phyloP scores from a whole-genome alignment of 495 filamentous ascomycete species.

The Penicillium psychrofluorescens region DNA sequence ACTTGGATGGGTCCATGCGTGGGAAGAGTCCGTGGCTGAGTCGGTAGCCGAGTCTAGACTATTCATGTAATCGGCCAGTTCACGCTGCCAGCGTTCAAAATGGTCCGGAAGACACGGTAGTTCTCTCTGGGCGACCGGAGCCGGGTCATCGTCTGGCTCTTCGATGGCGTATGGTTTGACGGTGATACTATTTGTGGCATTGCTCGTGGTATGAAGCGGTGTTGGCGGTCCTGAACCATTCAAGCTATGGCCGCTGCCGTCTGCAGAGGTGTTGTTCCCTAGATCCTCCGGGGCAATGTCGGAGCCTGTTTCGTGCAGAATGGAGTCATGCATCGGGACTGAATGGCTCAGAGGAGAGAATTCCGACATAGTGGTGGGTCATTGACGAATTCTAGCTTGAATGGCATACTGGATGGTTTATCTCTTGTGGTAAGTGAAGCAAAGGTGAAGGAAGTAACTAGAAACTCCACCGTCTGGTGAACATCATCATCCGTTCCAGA shows the following conservation, averaged over 20 bases:
- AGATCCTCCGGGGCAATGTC: neutral
- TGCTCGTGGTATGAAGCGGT: conserved; percentile 1
- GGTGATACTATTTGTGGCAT: conserved; percentile 5
- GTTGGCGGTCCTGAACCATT: conserved; percentile 10
- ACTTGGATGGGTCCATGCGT: neutral
- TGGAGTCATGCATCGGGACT: neutral
- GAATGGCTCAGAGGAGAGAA: too few species aligned
- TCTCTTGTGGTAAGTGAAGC: neutral
- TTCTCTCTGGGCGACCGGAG: neutral
- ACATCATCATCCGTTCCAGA: conserved; percentile 16
- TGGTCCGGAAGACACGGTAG: conserved; percentile 11
- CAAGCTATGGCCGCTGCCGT: conserved; percentile 9
- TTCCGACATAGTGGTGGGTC: too few species aligned
- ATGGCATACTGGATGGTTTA: too few species aligned
- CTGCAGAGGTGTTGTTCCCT: neutral
- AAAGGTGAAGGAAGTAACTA: neutral
- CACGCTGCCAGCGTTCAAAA: conserved; percentile 26
- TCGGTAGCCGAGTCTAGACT: conserved; percentile 19
- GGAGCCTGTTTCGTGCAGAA: neutral
- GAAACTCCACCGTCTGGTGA: too few species aligned
- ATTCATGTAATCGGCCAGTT: conserved; percentile 26
- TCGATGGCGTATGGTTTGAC: conserved; percentile 38
- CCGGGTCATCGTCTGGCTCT: conserved; percentile 13
- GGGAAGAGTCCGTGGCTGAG: neutral
- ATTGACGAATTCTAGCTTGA: too few species aligned